A percentile compares a stretch with the other conserved stretches of the same genome.
These are phyloP conservation scores for Lepiota venenata DNA, from an alignment of 768 basidiomycete species.

Conservation along the genomic window DNA sequence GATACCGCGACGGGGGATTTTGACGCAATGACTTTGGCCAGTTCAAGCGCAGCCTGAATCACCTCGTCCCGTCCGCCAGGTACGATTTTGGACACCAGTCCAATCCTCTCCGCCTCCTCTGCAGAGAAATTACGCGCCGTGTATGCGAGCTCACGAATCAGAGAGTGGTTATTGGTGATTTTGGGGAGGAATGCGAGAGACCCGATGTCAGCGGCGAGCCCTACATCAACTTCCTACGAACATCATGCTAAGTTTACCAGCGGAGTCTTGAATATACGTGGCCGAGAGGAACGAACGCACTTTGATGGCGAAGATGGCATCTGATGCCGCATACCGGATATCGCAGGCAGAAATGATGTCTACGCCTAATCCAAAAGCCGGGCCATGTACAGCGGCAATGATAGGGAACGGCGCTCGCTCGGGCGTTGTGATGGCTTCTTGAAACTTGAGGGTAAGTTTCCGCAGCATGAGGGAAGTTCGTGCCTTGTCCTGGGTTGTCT, in stretches of 20 bases:
- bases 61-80: constrained; percentile 66
- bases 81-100: constrained; percentile 73
- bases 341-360: constrained; percentile 78
- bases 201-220: constrained; percentile 86
- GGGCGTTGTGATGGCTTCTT: constrained; percentile 65
- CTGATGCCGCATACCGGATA: constrained; percentile 66
- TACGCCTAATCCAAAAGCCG: constrained; percentile 71
- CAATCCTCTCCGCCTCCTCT: constrained; percentile 61
- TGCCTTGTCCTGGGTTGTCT: constrained; percentile 40
- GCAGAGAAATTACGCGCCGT: constrained; percentile 72
- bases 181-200: constrained; percentile 81
- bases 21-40: constrained; percentile 60
- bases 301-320: constrained; percentile 69
- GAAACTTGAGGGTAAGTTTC: constrained; percentile 54
- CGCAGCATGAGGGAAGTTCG: constrained; percentile 48
- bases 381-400: constrained; percentile 77
- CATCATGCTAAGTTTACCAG: background rate
- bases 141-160: constrained; percentile 72
- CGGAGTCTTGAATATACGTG: constrained; percentile 15
- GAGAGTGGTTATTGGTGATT: constrained; percentile 69
- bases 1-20: constrained; percentile 81
- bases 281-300: constrained; percentile 44
- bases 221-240: constrained; percentile 78
- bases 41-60: constrained; percentile 55
- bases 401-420: constrained; percentile 75